phyloP scores from a whole-genome alignment of 768 basidiomycete species.

The Epithele typhae region DNA sequence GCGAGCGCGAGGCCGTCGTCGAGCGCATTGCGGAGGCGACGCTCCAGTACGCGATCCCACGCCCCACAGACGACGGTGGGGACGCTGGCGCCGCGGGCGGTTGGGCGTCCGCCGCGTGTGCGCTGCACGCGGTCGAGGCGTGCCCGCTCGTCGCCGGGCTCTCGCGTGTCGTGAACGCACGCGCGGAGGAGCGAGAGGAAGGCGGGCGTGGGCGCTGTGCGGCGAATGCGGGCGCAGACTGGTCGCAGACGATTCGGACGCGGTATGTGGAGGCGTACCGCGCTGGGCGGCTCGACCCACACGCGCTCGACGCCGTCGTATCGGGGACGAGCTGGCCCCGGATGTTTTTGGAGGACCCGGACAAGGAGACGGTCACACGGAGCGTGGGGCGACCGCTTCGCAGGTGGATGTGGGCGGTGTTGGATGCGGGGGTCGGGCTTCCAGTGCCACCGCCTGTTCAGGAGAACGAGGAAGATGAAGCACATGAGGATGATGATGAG shows the following conservation, averaged over 20 bases:
- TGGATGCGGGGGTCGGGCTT: conserved; percentile 66
- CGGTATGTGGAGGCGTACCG: conserved; percentile 64
- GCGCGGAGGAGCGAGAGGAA: conserved; percentile 5
- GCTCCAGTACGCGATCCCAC: conserved; percentile 73
- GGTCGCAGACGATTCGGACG: conserved; percentile 32
- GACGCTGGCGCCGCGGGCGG: neutral
- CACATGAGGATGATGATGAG: conserved; percentile 27
- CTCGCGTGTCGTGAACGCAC: conserved; percentile 24
- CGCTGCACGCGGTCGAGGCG: conserved; percentile 51
- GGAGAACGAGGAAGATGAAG: conserved; percentile 18
- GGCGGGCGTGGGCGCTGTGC: conserved; percentile 20
- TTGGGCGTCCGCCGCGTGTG: conserved; percentile 57
- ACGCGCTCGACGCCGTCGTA: conserved; percentile 53
- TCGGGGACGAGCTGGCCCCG: conserved; percentile 68
- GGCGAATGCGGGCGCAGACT: neutral
- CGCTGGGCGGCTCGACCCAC: conserved; percentile 49
- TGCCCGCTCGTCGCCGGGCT: conserved; percentile 55
- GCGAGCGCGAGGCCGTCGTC: conserved; percentile 62
- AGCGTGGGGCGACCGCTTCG: conserved; percentile 62
- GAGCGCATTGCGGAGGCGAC: conserved; percentile 72
- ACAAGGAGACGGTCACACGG: conserved; percentile 59
- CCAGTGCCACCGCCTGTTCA: conserved; percentile 28
- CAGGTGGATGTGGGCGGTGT: conserved; percentile 60
- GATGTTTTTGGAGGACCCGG: conserved; percentile 76
- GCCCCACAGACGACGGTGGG: conserved; percentile 31